Evolutionary conservation across 2,329 filamentous ascomycete species (phyloP), one percentile per base, ranked within the genome.

Genomic region (Sarocladium brachiariae): DNA sequence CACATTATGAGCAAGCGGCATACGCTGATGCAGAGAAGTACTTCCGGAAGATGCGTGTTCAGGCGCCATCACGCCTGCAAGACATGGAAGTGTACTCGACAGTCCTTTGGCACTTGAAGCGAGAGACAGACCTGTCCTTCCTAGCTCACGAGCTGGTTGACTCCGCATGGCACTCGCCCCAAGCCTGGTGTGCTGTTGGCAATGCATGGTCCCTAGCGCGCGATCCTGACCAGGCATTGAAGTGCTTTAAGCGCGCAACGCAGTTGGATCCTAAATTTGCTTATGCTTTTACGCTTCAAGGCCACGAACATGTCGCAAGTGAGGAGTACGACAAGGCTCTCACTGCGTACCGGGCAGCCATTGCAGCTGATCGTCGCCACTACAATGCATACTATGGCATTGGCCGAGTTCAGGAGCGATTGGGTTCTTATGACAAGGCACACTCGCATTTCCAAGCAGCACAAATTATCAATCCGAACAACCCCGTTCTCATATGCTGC

Each of bases 61-160:
- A 93, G 57, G 84, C 88, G 11, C 92, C 92, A 1, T 87, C 88
- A 1, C 83, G 89, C 3, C 76, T 95, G 39, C 87, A 95, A 63
- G 91, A 96, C 62, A 96, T 97, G 91, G 93, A 99, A 64, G 84
- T 97, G 31, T 99, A 96, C 69, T 97, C 92, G 13, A 99, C 93
- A 1, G 86, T 95, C n/a, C 77, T 99, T n/a, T 99, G 95, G 93
- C 91, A 96, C 66, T 72, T 96, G 55, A 96, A 95, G 67, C 85
- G 87, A 55, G 92, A 96, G 62, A 87, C 90, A 0, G 89, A 96
- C 54, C 76, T 99, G 19, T 91, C 92, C 1, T 95, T 93, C 67
- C 76, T 99, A 24, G 89, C 92, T 0, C 92, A 97, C 61, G 89
- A 95, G 60, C 76, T 97, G 35, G 80, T 95, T 49, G 92, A 96